Evolutionary conservation across 2,329 filamentous ascomycete species (phyloP).

Genomic region (Lecanicillium sp.): DNA sequence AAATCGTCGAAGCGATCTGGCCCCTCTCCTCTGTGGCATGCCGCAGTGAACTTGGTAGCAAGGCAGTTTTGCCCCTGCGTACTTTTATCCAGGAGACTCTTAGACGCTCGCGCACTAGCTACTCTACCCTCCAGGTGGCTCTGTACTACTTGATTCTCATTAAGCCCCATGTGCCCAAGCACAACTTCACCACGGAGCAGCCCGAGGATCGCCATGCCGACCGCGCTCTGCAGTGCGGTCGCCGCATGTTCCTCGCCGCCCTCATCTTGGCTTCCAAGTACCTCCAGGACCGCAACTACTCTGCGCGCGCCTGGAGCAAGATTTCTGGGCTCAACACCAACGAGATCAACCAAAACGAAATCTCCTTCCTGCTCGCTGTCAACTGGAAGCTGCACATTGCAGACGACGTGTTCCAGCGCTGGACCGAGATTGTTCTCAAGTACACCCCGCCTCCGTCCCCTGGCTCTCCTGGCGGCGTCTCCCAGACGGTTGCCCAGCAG

Average conservation of each 20-base stretch:
- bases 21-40: conserved; percentile 76
- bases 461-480: conserved; percentile 40
- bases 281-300: conserved; percentile 95
- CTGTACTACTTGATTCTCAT: conserved; percentile 94
- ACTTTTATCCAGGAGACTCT: conserved; percentile 98
- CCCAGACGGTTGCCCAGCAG: conserved; percentile 35
- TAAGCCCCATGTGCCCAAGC: conserved; percentile 76
- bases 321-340: conserved; percentile 90
- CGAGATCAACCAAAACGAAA: conserved; percentile 96
- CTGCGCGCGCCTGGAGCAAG: conserved; percentile 95
- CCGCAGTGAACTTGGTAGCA: conserved; percentile 62
- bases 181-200: conserved; percentile 83
- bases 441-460: conserved; percentile 66
- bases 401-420: conserved; percentile 79
- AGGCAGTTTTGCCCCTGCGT: conserved; percentile 77
- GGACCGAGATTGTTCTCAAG: conserved; percentile 86
- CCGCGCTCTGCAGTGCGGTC: conserved; percentile 85
- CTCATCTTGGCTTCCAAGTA: conserved; percentile 97
- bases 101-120: conserved; percentile 88
- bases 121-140: conserved; percentile 93
- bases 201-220: conserved; percentile 60
- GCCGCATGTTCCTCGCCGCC: conserved; percentile 93
- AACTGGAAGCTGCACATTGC: conserved; percentile 94
- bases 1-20: conserved; percentile 97
- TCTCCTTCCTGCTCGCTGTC: conserved; percentile 81